A percentile compares a stretch with the other conserved stretches of the same genome.
These are phyloP conservation scores for Wickerhamiella vanderwaltii DNA, from an alignment of 805 yeast species.

Conservation along the genomic window DNA sequence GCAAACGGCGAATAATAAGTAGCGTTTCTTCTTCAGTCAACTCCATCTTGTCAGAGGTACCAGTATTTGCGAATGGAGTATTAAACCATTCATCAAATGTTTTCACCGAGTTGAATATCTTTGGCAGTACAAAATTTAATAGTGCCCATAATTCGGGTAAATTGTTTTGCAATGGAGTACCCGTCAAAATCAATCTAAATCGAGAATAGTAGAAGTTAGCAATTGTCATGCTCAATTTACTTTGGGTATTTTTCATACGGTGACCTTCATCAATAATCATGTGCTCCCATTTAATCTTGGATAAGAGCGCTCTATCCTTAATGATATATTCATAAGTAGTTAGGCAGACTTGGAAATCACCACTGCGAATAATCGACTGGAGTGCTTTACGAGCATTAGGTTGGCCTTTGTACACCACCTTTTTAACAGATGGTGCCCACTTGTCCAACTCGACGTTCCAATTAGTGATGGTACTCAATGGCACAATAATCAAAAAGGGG, in stretches of 20 bases:
- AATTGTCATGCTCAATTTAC: slow-evolving; percentile 75
- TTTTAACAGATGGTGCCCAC: slow-evolving; percentile 86
- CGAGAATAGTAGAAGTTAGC: slow-evolving; percentile 74
- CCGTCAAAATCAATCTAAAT: slow-evolving; percentile 82
- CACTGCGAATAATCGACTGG: slow-evolving; percentile 54
- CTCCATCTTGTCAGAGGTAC: slow-evolving; percentile 87
- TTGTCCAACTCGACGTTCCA: slow-evolving; percentile 95
- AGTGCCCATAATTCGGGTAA: slow-evolving; percentile 96
- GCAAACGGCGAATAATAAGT: slow-evolving; percentile 86
- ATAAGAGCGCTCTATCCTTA: slow-evolving; percentile 69
- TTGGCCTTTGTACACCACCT: slow-evolving; percentile 83
- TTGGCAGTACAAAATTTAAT: slow-evolving; percentile 85
- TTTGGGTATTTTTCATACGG: slow-evolving; percentile 87
- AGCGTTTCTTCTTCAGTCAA: slow-evolving; percentile 92
- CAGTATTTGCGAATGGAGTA: slow-evolving; percentile 96
- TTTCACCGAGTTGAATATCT: slow-evolving; percentile 90
- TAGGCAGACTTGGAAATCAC: slow-evolving; percentile 79
- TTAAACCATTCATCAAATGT: slow-evolving; percentile 98
- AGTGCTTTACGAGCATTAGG: slow-evolving; percentile 74
- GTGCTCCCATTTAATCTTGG: slow-evolving; percentile 83
- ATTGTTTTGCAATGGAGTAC: slow-evolving; percentile 93
- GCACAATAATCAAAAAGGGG: slow-evolving; percentile 87
- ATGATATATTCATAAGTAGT: slow-evolving; percentile 93
- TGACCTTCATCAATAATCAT: slow-evolving; percentile 99
- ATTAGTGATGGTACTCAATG: slow-evolving; percentile 83